Conservation (phyloP, 176 grass and related monocot species). For the Poa pratensis region DNA sequence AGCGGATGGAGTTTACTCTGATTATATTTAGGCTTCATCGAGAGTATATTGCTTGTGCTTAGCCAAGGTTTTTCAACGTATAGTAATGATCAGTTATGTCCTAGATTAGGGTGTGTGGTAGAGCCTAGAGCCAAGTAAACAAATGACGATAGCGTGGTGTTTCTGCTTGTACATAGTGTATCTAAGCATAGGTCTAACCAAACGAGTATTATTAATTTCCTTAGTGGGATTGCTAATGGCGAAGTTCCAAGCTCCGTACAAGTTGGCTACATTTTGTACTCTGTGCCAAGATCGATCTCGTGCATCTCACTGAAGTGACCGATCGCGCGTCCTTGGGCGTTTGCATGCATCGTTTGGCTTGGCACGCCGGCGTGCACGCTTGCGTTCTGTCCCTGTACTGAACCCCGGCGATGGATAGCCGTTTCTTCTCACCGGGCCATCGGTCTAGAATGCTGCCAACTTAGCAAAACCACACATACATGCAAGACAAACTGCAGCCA, state of each 20-base stretch:
- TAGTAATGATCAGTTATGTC: slow-evolving; percentile 40
- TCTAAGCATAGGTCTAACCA: not conserved
- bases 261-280: slow-evolving; percentile 31
- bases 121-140: slow-evolving; percentile 46
- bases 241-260: slow-evolving; percentile 27
- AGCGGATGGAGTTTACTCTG: not conserved
- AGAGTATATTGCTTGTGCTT: no score
- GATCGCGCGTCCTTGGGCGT: no score
- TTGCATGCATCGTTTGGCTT: not conserved
- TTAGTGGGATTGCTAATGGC: not conserved
- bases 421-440: not conserved
- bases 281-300: not conserved
- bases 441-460: not conserved
- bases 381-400: not conserved
- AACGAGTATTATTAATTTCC: not conserved
- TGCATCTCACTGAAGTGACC: not conserved
- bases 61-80: not conserved
- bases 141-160: slow-evolving; percentile 33
- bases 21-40: not conserved
- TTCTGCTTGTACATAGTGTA: not conserved
- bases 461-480: not conserved
- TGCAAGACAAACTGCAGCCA: not conserved
- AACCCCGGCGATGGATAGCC: not conserved
- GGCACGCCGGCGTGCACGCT: slow-evolving; percentile 23
- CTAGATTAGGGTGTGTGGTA: slow-evolving; percentile 35